Percentiles rank a stretch among this genome's conserved stretches.
Conservation (phyloP, 176 grass and related monocot genomes). For the Raddia guianensis region DNA sequence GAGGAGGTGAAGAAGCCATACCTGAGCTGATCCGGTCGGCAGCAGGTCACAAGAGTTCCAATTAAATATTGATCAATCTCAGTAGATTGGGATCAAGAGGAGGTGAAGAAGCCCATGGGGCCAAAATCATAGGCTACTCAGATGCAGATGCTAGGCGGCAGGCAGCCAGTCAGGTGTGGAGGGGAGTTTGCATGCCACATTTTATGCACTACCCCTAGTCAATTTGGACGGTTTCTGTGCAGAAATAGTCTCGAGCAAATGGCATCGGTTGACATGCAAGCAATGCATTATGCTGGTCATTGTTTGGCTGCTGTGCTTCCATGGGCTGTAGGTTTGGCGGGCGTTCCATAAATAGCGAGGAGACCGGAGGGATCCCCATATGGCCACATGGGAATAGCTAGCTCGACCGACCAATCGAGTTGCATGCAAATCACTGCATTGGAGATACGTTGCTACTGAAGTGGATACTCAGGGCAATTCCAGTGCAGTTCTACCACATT, state of each 20-base stretch:
- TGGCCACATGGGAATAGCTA: too few relatives aligned
- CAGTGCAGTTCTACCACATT: too few relatives aligned
- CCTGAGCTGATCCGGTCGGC: background rate
- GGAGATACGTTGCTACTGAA: too few relatives aligned
- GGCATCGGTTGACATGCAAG: background rate
- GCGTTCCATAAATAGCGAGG: constrained; percentile 32
- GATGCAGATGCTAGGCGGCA: background rate
- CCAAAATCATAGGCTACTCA: background rate
- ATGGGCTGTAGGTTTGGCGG: background rate
- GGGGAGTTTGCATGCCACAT: constrained; percentile 31
- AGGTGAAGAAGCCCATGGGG: too few relatives aligned
- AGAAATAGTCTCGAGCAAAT: background rate
- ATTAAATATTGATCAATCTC: constrained; percentile 12
- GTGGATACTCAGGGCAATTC: too few relatives aligned
- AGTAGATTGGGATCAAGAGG: too few relatives aligned
- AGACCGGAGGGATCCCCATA: background rate
- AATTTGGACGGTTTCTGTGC: background rate
- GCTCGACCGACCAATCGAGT: too few relatives aligned
- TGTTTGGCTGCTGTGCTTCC: constrained; percentile 26
- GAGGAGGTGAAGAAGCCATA: background rate
- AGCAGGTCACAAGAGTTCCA: background rate
- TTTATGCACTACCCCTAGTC: constrained; percentile 11
- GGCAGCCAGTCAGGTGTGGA: background rate
- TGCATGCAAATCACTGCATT: too few relatives aligned
- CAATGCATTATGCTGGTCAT: background rate